Conservation (phyloP, 345 rosid genomes). For the Euphorbia lathyris region DNA sequence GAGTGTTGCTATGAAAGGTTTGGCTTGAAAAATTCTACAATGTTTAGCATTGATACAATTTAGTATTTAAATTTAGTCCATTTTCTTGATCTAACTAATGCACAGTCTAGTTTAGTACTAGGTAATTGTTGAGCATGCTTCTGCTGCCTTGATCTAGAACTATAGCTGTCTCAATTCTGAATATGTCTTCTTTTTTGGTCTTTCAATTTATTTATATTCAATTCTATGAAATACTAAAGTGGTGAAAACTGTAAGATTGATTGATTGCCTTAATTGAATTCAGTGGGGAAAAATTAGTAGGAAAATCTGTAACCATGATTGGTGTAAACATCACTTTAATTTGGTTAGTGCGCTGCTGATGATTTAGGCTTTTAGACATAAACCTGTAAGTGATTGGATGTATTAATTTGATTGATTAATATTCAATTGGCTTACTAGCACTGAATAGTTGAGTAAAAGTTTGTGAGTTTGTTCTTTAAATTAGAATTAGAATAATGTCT, state of each 20-base stretch:
- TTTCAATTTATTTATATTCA: not conserved
- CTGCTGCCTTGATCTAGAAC: not conserved
- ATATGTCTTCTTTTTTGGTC: not conserved
- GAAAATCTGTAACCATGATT: not conserved
- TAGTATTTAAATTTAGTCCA: not conserved
- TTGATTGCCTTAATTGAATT: not conserved
- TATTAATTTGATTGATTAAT: not conserved
- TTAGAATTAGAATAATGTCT: not conserved
- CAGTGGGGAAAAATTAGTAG: no score
- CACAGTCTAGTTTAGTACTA: not conserved
- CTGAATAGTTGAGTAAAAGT: not conserved
- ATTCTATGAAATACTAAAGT: not conserved
- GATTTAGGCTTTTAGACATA: not conserved
- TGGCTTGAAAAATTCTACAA: not conserved
- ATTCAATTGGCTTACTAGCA: not conserved
- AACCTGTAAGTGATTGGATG: not conserved
- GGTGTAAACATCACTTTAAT: not conserved
- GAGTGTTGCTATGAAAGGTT: conserved; percentile 93
- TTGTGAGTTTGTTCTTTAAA: not conserved
- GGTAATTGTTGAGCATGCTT: not conserved
- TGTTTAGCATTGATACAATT: not conserved
- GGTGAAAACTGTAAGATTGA: not conserved
- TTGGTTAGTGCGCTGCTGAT: not conserved
- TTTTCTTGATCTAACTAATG: not conserved
- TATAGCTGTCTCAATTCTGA: not conserved